Conservation (phyloP, 163 green algal species). For the Scenedesmus sp. region DNA sequence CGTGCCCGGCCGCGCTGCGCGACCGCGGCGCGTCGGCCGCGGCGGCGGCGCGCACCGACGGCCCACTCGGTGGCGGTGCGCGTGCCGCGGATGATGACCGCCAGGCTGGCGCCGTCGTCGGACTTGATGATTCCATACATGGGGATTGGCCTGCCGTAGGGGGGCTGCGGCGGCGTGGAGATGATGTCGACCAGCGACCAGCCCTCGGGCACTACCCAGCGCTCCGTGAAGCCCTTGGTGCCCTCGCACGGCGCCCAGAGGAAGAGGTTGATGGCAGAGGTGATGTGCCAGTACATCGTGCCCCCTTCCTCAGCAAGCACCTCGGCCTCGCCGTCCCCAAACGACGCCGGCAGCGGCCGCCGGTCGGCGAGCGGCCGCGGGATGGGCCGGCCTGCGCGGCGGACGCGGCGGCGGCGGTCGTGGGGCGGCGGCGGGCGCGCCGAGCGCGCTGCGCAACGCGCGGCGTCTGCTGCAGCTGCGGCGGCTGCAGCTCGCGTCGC, state of each 20-base stretch:
- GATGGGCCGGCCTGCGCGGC: not conserved
- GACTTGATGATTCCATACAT: not conserved
- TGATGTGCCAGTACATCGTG: conserved; percentile 1
- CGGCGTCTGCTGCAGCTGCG: not conserved
- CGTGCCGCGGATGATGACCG: not conserved
- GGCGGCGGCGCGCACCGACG: not conserved
- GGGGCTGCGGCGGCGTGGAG: not conserved
- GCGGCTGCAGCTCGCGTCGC: not conserved
- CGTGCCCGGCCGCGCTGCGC: too few species aligned
- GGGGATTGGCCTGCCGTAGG: not conserved
- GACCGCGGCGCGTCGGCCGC: too few species aligned
- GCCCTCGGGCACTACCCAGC: not conserved
- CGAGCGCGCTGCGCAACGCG: too few species aligned
- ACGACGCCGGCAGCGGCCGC: not conserved
- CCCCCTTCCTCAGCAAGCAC: not conserved
- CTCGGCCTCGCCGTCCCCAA: not conserved
- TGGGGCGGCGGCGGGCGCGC: not conserved
- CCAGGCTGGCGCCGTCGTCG: not conserved
- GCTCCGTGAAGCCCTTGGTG: not conserved
- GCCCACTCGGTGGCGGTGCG: not conserved
- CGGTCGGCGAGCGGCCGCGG: not conserved
- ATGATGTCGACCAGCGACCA: not conserved
- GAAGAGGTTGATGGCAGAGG: not conserved
- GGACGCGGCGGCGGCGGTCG: not conserved
- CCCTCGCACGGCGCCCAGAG: not conserved